Conservation (phyloP, 352 stramenopile genomes). For the Phytophthora macrochlamydospora region DNA sequence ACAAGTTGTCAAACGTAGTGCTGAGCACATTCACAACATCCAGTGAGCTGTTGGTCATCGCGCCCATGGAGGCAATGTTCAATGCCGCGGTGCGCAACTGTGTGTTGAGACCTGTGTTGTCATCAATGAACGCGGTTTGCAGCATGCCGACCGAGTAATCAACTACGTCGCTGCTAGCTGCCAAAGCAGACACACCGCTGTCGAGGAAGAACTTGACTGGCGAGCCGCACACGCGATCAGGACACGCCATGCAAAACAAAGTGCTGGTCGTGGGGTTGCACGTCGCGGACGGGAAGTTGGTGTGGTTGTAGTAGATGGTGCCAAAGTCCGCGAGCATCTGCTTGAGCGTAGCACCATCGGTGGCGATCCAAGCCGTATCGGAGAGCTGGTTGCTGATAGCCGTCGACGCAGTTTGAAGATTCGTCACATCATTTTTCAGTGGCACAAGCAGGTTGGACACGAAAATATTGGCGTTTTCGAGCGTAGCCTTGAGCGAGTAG, state of each 20-base stretch:
- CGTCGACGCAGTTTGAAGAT: conserved; percentile 50
- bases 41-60: conserved; percentile 62
- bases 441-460: conserved; percentile 63
- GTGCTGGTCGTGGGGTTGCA: conserved; percentile 45
- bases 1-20: conserved; percentile 76
- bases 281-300: conserved; percentile 53
- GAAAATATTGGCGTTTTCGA: conserved; percentile 84
- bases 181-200: conserved; percentile 26
- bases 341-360: conserved; percentile 50
- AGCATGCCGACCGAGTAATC: conserved; percentile 41
- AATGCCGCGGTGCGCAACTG: conserved; percentile 49
- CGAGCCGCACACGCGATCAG: conserved; percentile 54
- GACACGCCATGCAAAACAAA: conserved; percentile 60
- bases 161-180: conserved; percentile 27
- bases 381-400: conserved; percentile 45
- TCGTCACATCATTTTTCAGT: conserved; percentile 42
- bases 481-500: conserved; percentile 66
- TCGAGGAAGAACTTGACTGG: conserved; percentile 48
- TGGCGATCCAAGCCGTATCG: conserved; percentile 56
- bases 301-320: conserved; percentile 57
- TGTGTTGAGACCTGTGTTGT: conserved; percentile 42
- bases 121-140: conserved; percentile 50
- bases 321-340: conserved; percentile 68
- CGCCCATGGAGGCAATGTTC: conserved; percentile 55
- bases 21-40: conserved; percentile 62